A percentile compares a stretch with the other conserved stretches of the same genome.
These are phyloP conservation scores for Globisporangium uncinulatum DNA, from an alignment of 352 stramenopile genomes.

Conservation along the genomic window DNA sequence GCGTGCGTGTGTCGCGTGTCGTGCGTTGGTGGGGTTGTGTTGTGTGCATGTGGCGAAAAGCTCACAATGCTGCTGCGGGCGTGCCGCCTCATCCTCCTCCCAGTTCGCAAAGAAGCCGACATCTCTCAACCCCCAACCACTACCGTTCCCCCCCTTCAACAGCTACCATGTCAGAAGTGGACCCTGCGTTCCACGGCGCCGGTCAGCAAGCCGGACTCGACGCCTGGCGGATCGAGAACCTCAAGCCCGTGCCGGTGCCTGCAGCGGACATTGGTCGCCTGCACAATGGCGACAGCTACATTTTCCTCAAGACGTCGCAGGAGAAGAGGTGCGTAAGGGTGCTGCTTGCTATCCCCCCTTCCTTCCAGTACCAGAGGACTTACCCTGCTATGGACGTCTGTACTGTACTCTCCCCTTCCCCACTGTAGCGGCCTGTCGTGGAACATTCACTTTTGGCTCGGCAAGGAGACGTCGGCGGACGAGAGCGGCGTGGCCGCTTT, in stretches of 20 bases:
- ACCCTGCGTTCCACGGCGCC: conserved; percentile 49
- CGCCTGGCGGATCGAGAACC: conserved; percentile 82
- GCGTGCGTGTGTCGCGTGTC: too few species aligned
- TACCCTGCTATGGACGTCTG: too few species aligned
- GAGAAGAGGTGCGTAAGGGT: conserved; percentile 28
- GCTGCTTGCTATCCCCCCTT: too few species aligned
- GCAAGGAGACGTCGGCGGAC: conserved; percentile 87
- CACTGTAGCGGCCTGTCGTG: conserved; percentile 51
- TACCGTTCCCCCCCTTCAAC: not conserved
- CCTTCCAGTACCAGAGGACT: too few species aligned
- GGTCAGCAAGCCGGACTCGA: conserved; percentile 66
- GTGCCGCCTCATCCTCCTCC: not conserved
- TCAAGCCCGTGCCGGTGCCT: conserved; percentile 57
- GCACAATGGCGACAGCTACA: conserved; percentile 96
- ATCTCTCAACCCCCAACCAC: not conserved
- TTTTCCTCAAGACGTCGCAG: conserved; percentile 88
- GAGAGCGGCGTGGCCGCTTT: conserved; percentile 95
- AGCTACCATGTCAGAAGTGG: conserved; percentile 44
- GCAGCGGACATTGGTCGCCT: conserved; percentile 80
- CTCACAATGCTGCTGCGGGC: not conserved
- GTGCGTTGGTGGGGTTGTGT: too few species aligned
- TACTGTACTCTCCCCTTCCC: not conserved
- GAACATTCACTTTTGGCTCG: conserved; percentile 97
- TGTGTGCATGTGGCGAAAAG: too few species aligned
- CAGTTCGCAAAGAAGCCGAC: conserved; percentile 4